Evolutionary conservation across 2,329 filamentous ascomycete genomes (phyloP).

Genomic region (Ophiocordyceps robertsii): DNA sequence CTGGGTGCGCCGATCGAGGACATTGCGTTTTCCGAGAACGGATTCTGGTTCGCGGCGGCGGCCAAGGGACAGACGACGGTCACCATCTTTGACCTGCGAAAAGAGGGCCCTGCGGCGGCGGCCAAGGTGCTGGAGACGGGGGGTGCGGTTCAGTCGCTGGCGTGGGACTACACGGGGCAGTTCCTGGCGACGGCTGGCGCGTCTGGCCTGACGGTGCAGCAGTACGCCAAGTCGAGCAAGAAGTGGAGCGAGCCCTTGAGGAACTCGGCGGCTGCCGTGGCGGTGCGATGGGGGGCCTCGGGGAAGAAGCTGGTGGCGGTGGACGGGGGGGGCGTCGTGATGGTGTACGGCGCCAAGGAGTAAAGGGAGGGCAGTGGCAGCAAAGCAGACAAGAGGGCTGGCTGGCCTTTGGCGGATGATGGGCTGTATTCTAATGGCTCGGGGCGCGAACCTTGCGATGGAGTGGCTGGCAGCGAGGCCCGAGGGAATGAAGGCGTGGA

Average conservation of each 20-base stretch:
- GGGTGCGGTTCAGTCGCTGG: conserved; percentile 58
- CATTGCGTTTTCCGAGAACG: conserved; percentile 87
- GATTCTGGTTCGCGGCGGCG: conserved; percentile 83
- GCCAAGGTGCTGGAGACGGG: conserved; percentile 82
- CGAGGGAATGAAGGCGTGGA: too few relatives aligned
- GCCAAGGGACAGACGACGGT: conserved; percentile 66
- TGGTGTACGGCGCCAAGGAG: conserved; percentile 48
- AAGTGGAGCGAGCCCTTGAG: conserved; percentile 77
- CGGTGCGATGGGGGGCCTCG: conserved; percentile 63
- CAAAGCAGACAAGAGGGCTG: too few relatives aligned
- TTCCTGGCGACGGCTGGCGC: conserved; percentile 75
- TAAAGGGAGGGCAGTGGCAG: conserved; percentile 12
- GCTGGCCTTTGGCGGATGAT: too few relatives aligned
- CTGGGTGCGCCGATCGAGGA: conserved; percentile 58
- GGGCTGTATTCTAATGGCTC: too few relatives aligned
- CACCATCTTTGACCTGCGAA: conserved; percentile 84
- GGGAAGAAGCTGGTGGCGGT: conserved; percentile 65
- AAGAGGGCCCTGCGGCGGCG: conserved; percentile 68
- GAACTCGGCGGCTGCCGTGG: conserved; percentile 58
- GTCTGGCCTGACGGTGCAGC: conserved; percentile 72
- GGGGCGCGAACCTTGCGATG: too few relatives aligned
- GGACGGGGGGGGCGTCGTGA: conserved; percentile 62
- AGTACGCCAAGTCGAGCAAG: conserved; percentile 80
- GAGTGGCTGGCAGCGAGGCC: too few relatives aligned
- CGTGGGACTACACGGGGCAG: conserved; percentile 93